phyloP scores from a whole-genome alignment of 352 stramenopile genomes.

The Peronosclerospora sorghi region DNA sequence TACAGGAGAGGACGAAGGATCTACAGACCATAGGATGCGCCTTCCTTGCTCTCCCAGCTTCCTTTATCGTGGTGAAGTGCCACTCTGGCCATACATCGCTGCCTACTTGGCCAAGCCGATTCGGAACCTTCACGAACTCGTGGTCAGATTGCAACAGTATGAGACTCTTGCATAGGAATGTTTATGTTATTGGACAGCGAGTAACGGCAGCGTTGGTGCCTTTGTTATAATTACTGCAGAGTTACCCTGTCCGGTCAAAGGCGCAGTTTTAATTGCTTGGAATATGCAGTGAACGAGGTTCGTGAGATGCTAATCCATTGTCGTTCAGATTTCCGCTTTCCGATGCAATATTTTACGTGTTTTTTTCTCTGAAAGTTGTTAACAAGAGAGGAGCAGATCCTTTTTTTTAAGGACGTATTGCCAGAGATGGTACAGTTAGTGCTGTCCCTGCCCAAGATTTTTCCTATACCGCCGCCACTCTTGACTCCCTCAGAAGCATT shows the following conservation, averaged over 20 bases:
- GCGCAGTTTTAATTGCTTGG: conserved; percentile 25
- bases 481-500: background rate
- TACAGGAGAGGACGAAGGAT: conserved; percentile 1
- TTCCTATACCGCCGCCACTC: conserved; percentile 5
- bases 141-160: conserved; percentile 31
- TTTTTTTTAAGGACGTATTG: conserved; percentile 36
- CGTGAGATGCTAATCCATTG: background rate
- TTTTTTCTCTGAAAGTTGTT: conserved; percentile 24
- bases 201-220: background rate
- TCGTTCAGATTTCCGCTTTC: background rate
- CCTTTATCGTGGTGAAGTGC: conserved; percentile 25
- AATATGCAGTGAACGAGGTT: conserved; percentile 31
- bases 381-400: conserved; percentile 11
- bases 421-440: conserved; percentile 41
- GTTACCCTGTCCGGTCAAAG: conserved; percentile 18
- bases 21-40: conserved; percentile 7
- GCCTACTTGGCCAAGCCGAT: conserved; percentile 38
- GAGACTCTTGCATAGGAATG: background rate
- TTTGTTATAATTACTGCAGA: conserved; percentile 11
- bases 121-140: conserved; percentile 22
- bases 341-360: background rate
- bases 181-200: background rate
- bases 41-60: conserved; percentile 39
- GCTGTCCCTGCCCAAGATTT: conserved; percentile 38
- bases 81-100: conserved; percentile 63